Evolutionary conservation across 2,329 filamentous ascomycete species (phyloP), one percentile per base, ranked within the genome.

Genomic region (Diaporthe batatas): DNA sequence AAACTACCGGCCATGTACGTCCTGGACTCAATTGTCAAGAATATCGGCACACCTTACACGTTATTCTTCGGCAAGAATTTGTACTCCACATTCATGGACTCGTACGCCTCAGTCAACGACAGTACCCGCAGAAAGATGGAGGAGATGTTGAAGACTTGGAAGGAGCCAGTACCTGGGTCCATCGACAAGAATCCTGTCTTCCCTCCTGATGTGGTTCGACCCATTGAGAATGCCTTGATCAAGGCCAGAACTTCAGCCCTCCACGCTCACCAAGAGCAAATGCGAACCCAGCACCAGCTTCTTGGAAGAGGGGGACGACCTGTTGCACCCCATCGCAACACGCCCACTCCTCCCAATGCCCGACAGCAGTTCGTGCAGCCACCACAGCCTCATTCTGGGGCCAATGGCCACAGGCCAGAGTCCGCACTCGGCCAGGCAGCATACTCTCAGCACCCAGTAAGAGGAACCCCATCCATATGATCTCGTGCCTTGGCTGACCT

Each of bases 61-160:
- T 88, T 98, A 16, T 98, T 98, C 82, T 93, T 99, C 76, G 94
- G 95, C 68, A 92, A 94, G 53, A 96, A 96, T 79, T 90, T 99
- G 51, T 98, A 96, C 83, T 90, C 92, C 77, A 98, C 94, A 6
- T 99, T 98, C 81, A 98, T 98, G 95, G 94, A 97, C 79, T 94
- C 96, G 49, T 99, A 98, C 81, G 93, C 93, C 4, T 90, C 97
- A 74, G 95, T 98, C 75, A 95, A 98, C 78, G 89, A 90, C 75
- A 88, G 89, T 74, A 95, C 95, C 29, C 91, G 96, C 76, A 92
- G 92, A 77, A 97, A 97, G 82, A 93, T 99, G 90, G 96, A 98
- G 81, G 95, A 97, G 82, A 96, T 99, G 92, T 87, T 99, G 77
- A 95, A 94, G 83, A 99, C 96, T 0, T 99, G 96, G 96, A 98